These are phyloP conservation scores for Inga oerstediana DNA, from an alignment of 306 rosid species.

Conservation along the genomic window DNA sequence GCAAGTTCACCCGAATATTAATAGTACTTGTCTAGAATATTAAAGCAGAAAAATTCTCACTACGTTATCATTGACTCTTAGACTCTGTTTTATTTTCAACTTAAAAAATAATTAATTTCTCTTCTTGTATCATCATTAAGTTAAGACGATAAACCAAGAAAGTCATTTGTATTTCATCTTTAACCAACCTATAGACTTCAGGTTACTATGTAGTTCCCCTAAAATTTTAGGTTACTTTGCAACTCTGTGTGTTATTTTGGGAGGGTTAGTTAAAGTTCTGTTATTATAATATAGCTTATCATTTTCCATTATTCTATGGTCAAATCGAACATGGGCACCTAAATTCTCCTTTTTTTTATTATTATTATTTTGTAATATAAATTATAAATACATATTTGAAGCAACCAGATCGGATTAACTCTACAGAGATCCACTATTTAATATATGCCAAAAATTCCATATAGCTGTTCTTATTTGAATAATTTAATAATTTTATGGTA, in stretches of 20 bases:
- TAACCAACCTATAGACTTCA: neutral
- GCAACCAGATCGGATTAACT: neutral
- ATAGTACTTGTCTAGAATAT: neutral
- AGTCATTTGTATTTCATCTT: neutral
- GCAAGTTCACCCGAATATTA: neutral
- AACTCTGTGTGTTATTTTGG: neutral
- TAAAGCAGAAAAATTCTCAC: neutral
- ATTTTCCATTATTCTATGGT: slow-evolving; percentile 3
- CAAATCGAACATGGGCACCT: neutral
- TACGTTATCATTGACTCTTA: neutral
- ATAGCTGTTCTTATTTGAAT: neutral
- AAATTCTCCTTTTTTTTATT: neutral
- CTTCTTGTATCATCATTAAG: neutral
- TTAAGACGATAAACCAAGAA: neutral
- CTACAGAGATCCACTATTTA: neutral
- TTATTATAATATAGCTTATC: neutral
- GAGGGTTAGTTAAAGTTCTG: neutral
- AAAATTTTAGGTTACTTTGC: neutral
- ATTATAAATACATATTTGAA: neutral
- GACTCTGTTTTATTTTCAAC: neutral
- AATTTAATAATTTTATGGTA: neutral
- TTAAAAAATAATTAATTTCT: neutral
- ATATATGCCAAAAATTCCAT: neutral
- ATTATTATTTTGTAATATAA: neutral
- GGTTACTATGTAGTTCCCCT: neutral